Base-by-base conservation (phyloP, 495 filamentous ascomycete species). In the Coniosporium apollinis region DNA sequence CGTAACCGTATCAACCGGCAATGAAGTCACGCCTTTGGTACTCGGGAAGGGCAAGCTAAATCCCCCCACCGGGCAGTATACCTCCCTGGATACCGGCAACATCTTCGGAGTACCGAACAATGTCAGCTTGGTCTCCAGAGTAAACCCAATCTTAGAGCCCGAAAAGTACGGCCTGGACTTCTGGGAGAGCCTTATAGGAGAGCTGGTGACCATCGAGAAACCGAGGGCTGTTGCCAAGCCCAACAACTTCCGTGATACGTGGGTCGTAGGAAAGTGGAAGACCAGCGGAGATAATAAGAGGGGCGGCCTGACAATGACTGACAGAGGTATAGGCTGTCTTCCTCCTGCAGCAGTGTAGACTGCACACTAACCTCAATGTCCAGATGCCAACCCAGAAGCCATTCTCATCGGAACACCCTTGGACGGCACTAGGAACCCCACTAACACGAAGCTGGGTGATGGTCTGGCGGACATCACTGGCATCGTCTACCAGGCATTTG, bases 311-410 rank as follows among this genome's bases (percentile, higher is more conserved):
- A 75, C 70, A 2, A 60, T 71, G 48, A 56, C 20, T 4, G 33
- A 38, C 17, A 29, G 29, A 52, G 72, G n/a, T n/a, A n/a, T n/a
- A n/a, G n/a, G n/a, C n/a, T n/a, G n/a, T n/a, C n/a, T n/a, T n/a
- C n/a, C n/a, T n/a, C n/a, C n/a, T n/a, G n/a, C n/a, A n/a, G n/a
- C n/a, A n/a, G n/a, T n/a, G n/a, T n/a, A n/a, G n/a, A n/a, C n/a
- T n/a, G n/a, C n/a, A n/a, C n/a, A n/a, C n/a, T n/a, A n/a, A n/a
- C n/a, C n/a, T n/a, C n/a, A n/a, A n/a, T n/a, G n/a, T n/a, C n/a
- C n/a, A n/a, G n/a, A 76, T 37, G 65, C 64, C 32, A 77, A 77
- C 41, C 72, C 73, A 0, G 73, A 77, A 46, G 59, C 65, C 21
- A 71, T 77, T 42, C 49, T 69, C 39, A 66, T 77, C 47, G 65